phyloP scores from a whole-genome alignment of 2,329 filamentous ascomycete genomes.

The Emmonsiellopsis sp. region DNA sequence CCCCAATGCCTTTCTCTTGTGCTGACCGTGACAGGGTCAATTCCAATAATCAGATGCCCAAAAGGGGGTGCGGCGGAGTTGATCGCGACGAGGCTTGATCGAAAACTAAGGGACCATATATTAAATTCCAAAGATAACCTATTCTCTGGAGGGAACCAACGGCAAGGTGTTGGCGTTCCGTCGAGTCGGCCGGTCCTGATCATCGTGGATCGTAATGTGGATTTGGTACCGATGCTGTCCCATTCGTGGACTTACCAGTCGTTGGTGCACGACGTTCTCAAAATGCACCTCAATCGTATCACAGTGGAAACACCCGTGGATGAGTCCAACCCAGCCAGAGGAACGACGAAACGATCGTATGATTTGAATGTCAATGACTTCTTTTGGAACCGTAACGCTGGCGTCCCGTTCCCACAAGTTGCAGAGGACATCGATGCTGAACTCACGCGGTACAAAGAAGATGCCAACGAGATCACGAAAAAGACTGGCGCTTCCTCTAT shows the following conservation, averaged over 20 bases:
- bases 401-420: slow-evolving; percentile 85
- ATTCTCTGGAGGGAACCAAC: slow-evolving; percentile 58
- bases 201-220: slow-evolving; percentile 89
- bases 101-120: slow-evolving; percentile 91
- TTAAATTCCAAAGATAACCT: slow-evolving; percentile 97
- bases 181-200: slow-evolving; percentile 80
- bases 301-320: slow-evolving; percentile 80
- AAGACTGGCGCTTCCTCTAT: slow-evolving; percentile 90
- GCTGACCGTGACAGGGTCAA: slow-evolving; percentile 53
- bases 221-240: slow-evolving; percentile 95
- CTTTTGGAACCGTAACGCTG: slow-evolving; percentile 92
- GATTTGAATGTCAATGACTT: slow-evolving; percentile 86
- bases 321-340: slow-evolving; percentile 64
- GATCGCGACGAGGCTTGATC: slow-evolving; percentile 86
- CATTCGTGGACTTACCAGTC: slow-evolving; percentile 91
- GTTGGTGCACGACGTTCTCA: slow-evolving; percentile 67
- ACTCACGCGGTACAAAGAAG: slow-evolving; percentile 88
- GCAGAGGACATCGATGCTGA: slow-evolving; percentile 94
- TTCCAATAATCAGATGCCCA: slow-evolving; percentile 90
- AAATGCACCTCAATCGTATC: slow-evolving; percentile 84
- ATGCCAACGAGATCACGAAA: slow-evolving; percentile 85
- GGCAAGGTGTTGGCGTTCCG: slow-evolving; percentile 55
- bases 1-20: background rate
- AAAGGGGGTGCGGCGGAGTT: slow-evolving; percentile 89
- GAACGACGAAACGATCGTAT: slow-evolving; percentile 76